These are phyloP conservation scores for Erythrophleum fordii DNA, from an alignment of 306 rosid genomes.

Conservation along the genomic window DNA sequence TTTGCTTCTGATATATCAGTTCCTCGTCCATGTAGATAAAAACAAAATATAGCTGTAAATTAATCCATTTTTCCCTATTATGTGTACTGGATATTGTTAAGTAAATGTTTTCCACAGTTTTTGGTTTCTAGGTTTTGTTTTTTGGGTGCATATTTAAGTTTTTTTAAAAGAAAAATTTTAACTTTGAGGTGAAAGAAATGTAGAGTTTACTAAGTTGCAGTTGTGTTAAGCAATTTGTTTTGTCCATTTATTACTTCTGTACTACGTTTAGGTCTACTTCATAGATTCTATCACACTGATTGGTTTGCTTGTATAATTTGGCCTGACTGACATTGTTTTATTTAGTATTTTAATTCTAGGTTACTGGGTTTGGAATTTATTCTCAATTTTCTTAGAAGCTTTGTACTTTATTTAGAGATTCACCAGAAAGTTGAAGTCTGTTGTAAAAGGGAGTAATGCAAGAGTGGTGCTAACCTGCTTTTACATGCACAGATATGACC, in stretches of 20 bases:
- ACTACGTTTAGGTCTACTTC: not conserved
- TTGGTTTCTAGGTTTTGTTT: not conserved
- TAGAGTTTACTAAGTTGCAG: not conserved
- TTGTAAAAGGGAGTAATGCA: not conserved
- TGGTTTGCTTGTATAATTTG: not conserved
- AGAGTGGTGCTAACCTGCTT: constrained; percentile 19
- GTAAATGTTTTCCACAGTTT: not conserved
- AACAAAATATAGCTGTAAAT: not conserved
- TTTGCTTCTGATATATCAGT: not conserved
- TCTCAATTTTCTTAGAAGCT: not conserved
- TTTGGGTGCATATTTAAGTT: not conserved
- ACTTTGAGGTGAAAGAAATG: too few relatives aligned
- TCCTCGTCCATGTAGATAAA: not conserved
- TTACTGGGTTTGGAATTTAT: not conserved
- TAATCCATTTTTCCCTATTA: not conserved
- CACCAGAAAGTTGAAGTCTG: not conserved
- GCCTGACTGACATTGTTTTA: too few relatives aligned
- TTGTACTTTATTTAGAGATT: not conserved
- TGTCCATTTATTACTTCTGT: not conserved
- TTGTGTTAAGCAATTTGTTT: not conserved
- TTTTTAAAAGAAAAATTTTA: too few relatives aligned
- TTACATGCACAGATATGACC: constrained; percentile 71
- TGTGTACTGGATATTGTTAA: not conserved
- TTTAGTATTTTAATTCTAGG: not conserved
- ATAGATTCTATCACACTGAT: not conserved